Base-by-base conservation (phyloP, 2,329 filamentous ascomycete genomes). In the Blastomyces emzantsi region DNA sequence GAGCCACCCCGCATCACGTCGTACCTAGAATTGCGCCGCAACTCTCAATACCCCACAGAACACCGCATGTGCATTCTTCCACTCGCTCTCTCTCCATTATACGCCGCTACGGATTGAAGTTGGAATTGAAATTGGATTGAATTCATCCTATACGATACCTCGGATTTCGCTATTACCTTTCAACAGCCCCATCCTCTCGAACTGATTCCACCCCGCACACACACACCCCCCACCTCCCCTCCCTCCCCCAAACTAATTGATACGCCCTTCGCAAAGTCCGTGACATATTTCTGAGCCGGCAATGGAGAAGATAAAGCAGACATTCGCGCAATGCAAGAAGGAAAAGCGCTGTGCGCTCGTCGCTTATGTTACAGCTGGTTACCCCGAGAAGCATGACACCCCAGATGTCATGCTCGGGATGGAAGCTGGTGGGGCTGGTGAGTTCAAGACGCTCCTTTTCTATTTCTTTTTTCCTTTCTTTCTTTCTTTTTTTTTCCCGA, bases 321-420 rank as follows among this genome's bases (percentile, higher is more conserved):
- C 81, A 3, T 86, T 86, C 70, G 82, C 81, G 62, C 78, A 78
- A 75, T 84, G 82, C 76, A 84, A 83, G 72, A 74, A 78, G 68
- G 81, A 85, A 69, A 78, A 72, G 68, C 75, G 94, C 84, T 81
- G 90, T 69, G 93, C 94, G 60, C 83, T 99, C 66, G 90, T 99
- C 68, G 92, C 92, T 36, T 99, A 99, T 82, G 91, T 97, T 73
- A 99, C 94, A 33, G 92, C 93, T 64, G 94, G 94, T 63, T 99
- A 87, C 74, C 94, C 94, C 19, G 90, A 85, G 45, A 82, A 88
- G n/a, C 85, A 89, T 70, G 87, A 90, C 72, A 95, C 92, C 0
- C 86, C 91, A 60, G 86, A 91, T 74, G 88, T 97, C 68, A 81
- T 97, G 71, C 80, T 99, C 67, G 90, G 86, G 52, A 88, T 99